Base-by-base conservation (phyloP, 805 yeast species). In the Millerago galiae region DNA sequence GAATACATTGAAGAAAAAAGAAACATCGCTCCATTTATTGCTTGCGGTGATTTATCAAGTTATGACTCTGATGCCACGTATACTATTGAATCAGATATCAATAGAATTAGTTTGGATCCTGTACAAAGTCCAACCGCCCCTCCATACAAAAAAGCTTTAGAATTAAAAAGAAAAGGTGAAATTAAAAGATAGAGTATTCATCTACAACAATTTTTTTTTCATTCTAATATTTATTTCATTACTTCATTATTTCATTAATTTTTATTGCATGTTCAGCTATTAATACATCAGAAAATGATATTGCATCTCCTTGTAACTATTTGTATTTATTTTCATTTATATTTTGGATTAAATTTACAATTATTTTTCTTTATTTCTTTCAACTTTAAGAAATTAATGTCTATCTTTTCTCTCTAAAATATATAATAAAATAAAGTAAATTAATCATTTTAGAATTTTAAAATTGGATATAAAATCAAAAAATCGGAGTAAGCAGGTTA, bases 11-110 rank as follows among this genome's bases (percentile, higher is more conserved):
- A 79, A 30, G 93, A 84, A 51, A 86, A 83, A 49, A 68, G 97
- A 48, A 62, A 67, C 10, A 77, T 93, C 18, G 97, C 96, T 0
- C 88, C 89, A n/a, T 91, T 91, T 54, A 69, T 93, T 45, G 96
- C 98, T 0, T 93, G 99, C 64, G 99, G 99, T 33, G 96, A 89
- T 55, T 70, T 93, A 44, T 72, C 79, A 34, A 84, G 84, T 52
- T 84, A 82, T 40, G 99, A 93, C 61, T 86, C 96, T 0, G 99
- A 93, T 64, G 99, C 99, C 1, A 91, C 98, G 0, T 93, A 93
- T 59, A 65, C 78, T 6, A 40, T 57, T 27, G 65, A 62, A 14
- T 44, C 54, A 4, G 57, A 62, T 55, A 61, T 65, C 7, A 51
- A 58, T 26, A 51, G 62, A 13, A 46, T 60, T 3, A 81, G 88